Percentiles rank a stretch among this genome's conserved stretches.
Conservation (phyloP, 495 filamentous ascomycete species). For the Lasiosphaeria miniovina region DNA sequence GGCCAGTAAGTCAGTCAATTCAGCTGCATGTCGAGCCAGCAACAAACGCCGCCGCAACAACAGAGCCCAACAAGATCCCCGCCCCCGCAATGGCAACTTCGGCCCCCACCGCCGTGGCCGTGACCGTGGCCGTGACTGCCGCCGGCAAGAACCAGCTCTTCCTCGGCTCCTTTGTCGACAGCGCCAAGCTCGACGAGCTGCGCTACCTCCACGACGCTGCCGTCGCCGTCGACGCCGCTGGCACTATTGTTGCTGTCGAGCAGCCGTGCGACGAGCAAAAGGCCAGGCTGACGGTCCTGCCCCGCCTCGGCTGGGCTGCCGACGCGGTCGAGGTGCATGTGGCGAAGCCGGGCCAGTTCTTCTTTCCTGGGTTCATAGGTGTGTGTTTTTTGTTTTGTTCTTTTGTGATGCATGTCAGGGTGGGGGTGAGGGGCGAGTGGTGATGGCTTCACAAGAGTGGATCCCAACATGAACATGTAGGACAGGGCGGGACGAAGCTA, state of each 20-base stretch:
- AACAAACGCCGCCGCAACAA: no score
- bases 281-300: constrained; percentile 24
- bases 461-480: constrained; percentile 2
- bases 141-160: constrained; percentile 33
- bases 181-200: constrained; percentile 51
- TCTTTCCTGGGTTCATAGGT: constrained; percentile 95
- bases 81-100: neutral
- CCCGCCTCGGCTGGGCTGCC: constrained; percentile 34
- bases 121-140: neutral
- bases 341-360: constrained; percentile 59
- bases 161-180: constrained; percentile 58
- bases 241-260: constrained; percentile 62
- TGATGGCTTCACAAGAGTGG: neutral
- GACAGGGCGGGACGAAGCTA: neutral
- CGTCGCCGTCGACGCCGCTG: constrained; percentile 62
- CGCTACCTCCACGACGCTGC: constrained; percentile 57
- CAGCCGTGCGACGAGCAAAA: constrained; percentile 23
- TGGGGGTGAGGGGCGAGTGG: neutral
- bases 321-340: constrained; percentile 33
- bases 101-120: neutral
- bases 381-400: constrained; percentile 13
- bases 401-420: neutral
- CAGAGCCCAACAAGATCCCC: no score
- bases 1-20: no score
- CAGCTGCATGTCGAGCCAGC: no score